Conservation (phyloP, 2,329 filamentous ascomycete species). For the Penicillium sp. region DNA sequence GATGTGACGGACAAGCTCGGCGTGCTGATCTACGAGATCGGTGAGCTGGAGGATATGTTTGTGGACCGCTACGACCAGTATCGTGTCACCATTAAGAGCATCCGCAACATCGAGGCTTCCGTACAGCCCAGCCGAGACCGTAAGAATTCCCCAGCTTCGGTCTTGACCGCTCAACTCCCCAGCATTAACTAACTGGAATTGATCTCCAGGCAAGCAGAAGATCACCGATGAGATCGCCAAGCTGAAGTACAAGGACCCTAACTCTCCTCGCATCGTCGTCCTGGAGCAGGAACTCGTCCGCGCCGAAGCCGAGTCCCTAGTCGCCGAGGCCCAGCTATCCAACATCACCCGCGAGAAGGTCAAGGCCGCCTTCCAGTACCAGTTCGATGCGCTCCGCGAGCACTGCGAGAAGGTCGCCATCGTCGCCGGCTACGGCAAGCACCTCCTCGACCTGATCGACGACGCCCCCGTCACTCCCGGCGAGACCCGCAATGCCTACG, state of each 20-base stretch:
- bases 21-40: constrained; percentile 96
- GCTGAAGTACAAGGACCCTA: constrained; percentile 99
- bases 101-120: constrained; percentile 97
- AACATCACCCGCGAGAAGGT: constrained; percentile 99
- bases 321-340: constrained; percentile 94
- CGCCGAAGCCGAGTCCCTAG: constrained; percentile 96
- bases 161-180: background rate
- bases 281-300: constrained; percentile 98
- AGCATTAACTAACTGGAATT: constrained; percentile 5
- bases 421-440: constrained; percentile 96
- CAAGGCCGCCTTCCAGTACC: constrained; percentile 96
- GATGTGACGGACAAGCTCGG: constrained; percentile 99
- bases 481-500: constrained; percentile 92
- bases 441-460: constrained; percentile 93
- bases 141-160: constrained; percentile 48
- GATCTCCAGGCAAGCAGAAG: constrained; percentile 81
- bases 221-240: constrained; percentile 98
- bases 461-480: constrained; percentile 96
- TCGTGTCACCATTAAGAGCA: constrained; percentile 98
- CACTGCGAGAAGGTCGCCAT: constrained; percentile 98
- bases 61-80: constrained; percentile 99
- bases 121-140: constrained; percentile 97
- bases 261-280: constrained; percentile 94
- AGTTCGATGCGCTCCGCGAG: constrained; percentile 95
- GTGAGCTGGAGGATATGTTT: constrained; percentile 96